Evolutionary conservation across 2,329 filamentous ascomycete genomes (phyloP), one percentile per base, ranked within the genome.

Genomic region (Tolypocladium tundrense): DNA sequence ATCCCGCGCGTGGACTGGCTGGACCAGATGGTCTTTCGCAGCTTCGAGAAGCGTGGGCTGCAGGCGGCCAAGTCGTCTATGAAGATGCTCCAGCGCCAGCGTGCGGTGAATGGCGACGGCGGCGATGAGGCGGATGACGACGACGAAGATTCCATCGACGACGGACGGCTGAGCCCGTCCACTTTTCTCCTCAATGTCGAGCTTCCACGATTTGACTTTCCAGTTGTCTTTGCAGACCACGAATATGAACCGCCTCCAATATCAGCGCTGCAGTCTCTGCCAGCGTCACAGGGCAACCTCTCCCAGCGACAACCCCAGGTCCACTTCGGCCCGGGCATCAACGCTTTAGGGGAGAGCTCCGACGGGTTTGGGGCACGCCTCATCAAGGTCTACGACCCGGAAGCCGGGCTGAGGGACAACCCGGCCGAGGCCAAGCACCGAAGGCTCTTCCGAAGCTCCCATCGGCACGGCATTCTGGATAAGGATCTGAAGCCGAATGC

Each of bases 401-500:
- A 99, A 71, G 87, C 94, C 53, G 91, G 91, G 0, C 87, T 91
- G 42, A 84, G 83, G 59, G 92, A 96, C 64, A 99, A 99, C 68
- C 94, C 93, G 1, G 92, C 91, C 13, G 94, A 99, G 72, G 90
- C 88, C 68, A 99, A 99, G 71, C 94, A 99, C 72, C 85, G 94
- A 62, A 83, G 92, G 61, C 80, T 99, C 31, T 92, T 97, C 64
- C 86, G 94, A 70, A 96, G 91, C 70, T 90, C 94, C 65, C 84
- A 87, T 66, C 85, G 95, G 37, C 96, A 95, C 63, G 91, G 91
- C n/a, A 90, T 94, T 53, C 78, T 97, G 62, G 95, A 99, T 72
- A 89, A 94, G 64, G 94, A 99, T 69, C 78, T 97, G 61, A 97
- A 96, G 69, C 94, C 94, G 0, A 97, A 99, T 66, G 90, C 94